Evolutionary conservation across 805 yeast species (phyloP), one percentile per base, ranked within the genome.

Genomic region (Hanseniaspora vineae): DNA sequence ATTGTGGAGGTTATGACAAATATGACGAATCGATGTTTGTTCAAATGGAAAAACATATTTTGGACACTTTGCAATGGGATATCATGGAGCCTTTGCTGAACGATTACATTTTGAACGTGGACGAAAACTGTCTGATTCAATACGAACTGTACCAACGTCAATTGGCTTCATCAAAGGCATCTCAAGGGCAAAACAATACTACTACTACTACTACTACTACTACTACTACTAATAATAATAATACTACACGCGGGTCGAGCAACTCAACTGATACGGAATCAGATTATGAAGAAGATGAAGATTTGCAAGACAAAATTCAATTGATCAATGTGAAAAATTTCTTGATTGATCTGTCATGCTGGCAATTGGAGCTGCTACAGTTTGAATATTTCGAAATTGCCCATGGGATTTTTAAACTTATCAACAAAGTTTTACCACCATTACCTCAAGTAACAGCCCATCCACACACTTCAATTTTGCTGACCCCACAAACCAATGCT

Each of bases 1-100:
- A 84, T 54, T 84, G 95, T 66, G 84, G 85, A 44, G 72, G 75
- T 43, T 73, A 78, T 55, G 72, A 72, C 49, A 62, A 66, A 18
- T 80, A 80, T 57, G 77, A 76, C 51, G 78, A 72, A 53, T 71
- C 73, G 15, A 71, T 78, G 75, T 78, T 77, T 55, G 65, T 72
- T 46, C 89, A 83, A 63, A 84, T 83, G 90, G 94, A 84, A 63
- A 68, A 76, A 55, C 90, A 84, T 58, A 78, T 81, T 49, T 69
- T 81, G 59, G 71, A 74, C 52, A 84, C 84, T 4, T 72, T 88
- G 57, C 80, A 76, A 53, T 86, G 86, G 95, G 70, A 70, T 35
- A 67, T 86, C 46, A 75, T 74, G 44, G 85, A 79, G 53, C 86
- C 94, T 2, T 72, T 74, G 52, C 58, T 72, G 42, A 69, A 67